Conservation (phyloP, 768 basidiomycete species). For the Serendipita vermifera region DNA sequence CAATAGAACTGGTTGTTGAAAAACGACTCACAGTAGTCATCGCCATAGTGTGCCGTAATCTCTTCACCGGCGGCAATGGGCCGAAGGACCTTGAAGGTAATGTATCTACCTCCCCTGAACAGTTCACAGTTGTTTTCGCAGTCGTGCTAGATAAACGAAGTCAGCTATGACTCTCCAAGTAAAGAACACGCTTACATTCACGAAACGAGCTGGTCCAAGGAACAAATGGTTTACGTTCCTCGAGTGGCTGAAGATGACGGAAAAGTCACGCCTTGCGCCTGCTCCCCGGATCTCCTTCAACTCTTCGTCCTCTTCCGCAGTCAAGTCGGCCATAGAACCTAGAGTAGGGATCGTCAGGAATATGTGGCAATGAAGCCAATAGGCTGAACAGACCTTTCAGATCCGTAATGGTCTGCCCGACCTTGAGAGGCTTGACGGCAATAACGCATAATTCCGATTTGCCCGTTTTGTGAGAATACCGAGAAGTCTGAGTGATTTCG, state of each 20-base stretch:
- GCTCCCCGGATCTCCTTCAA: slow-evolving; percentile 60
- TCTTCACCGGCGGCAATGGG: slow-evolving; percentile 72
- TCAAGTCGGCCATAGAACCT: slow-evolving; percentile 80
- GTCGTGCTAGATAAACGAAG: slow-evolving; percentile 42
- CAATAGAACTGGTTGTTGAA: slow-evolving; percentile 13
- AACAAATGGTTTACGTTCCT: slow-evolving; percentile 89
- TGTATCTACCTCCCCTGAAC: slow-evolving; percentile 78
- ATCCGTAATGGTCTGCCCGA: slow-evolving; percentile 67
- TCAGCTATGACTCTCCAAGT: slow-evolving; percentile 20
- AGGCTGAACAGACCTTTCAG: slow-evolving; percentile 33
- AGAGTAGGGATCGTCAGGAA: background rate
- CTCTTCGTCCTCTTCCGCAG: slow-evolving; percentile 74
- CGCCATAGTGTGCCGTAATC: slow-evolving; percentile 81
- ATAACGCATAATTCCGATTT: slow-evolving; percentile 83
- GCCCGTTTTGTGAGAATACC: slow-evolving; percentile 75
- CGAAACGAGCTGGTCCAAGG: slow-evolving; percentile 82
- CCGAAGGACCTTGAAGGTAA: slow-evolving; percentile 74
- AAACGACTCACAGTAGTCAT: slow-evolving; percentile 66
- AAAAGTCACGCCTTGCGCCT: slow-evolving; percentile 69
- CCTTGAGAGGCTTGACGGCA: slow-evolving; percentile 55
- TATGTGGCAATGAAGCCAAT: background rate
- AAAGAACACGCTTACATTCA: slow-evolving; percentile 50
- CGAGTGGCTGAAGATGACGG: slow-evolving; percentile 81
- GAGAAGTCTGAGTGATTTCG: slow-evolving; percentile 79
- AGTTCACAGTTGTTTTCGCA: slow-evolving; percentile 82